phyloP scores from a whole-genome alignment of 176 grass and related monocot species.

The Phoenix dactylifera region DNA sequence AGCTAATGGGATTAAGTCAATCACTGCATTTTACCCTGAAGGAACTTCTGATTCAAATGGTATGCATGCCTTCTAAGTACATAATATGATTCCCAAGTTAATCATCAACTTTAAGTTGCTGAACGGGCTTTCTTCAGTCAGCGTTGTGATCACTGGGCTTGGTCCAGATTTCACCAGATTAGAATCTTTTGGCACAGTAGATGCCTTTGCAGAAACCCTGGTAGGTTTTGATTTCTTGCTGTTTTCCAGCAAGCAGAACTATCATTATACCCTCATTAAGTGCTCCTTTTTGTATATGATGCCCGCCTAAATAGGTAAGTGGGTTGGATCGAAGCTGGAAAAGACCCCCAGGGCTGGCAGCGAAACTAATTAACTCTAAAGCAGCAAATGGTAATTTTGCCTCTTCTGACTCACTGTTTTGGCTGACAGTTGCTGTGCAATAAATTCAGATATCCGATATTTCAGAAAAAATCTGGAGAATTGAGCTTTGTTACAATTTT shows the following conservation, averaged over 20 bases:
- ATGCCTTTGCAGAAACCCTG: slow-evolving; percentile 80
- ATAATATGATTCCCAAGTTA: no score
- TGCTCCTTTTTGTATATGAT: neutral
- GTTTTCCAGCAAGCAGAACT: no score
- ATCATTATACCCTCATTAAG: neutral
- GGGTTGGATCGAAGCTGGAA: slow-evolving; percentile 88
- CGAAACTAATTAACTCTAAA: slow-evolving; percentile 72
- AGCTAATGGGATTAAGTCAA: slow-evolving; percentile 46
- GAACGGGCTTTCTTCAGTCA: slow-evolving; percentile 34
- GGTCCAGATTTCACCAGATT: slow-evolving; percentile 96
- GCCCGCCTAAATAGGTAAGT: slow-evolving; percentile 30
- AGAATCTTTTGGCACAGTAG: slow-evolving; percentile 75
- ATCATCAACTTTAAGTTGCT: no score
- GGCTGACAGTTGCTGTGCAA: no score
- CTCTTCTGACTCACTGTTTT: no score
- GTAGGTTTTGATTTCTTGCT: slow-evolving; percentile 16
- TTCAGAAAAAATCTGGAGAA: no score
- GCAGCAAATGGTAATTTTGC: slow-evolving; percentile 41
- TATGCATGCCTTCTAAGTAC: slow-evolving; percentile 2
- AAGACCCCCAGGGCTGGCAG: slow-evolving; percentile 55
- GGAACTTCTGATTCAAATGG: slow-evolving; percentile 54
- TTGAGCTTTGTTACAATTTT: neutral
- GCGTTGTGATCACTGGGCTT: slow-evolving; percentile 77
- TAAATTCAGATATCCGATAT: no score
- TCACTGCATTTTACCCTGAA: slow-evolving; percentile 81